Evolutionary conservation across 345 rosid species (phyloP), one percentile per base, ranked within the genome.

Genomic region (Reutealis trisperma): DNA sequence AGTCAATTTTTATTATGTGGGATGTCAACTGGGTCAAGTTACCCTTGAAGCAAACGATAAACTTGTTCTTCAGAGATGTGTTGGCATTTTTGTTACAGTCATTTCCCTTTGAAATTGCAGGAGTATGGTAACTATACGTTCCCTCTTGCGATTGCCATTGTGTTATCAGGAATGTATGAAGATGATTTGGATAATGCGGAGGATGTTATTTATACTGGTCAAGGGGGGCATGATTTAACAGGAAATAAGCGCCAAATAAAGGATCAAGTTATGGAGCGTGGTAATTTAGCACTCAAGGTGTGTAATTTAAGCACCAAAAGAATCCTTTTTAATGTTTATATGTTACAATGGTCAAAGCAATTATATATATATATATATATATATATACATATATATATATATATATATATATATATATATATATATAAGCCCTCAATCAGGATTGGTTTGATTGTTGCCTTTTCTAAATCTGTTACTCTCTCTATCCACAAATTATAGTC

Each of bases 151-250:
- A 84, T 87, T 63, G 89, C 93, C 61, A 86, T 96, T 74, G 90
- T 96, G 72, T 64, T 96, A 73, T 96, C 99, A 3, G 99, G 99
- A 75, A 87, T 90, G 92, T 96, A 96, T 47, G 97, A 96, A 79
- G 99, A 94, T 89, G 99, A 96, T 83, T 78, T 90, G 12, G 99
- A 96, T 89, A 92, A 96, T 83, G 91, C 97, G 22, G 99, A 96
- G 57, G 93, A 89, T 51, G 88, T 96, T 62, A 82, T 88, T 24
- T 96, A 96, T 79, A 96, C 99, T 76, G 98, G 99, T 24, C 97
- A 94, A 85, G 98, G 99, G 52, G 98, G 99, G 34, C 90, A 94
- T 71, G 83, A 94, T 83, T 86, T 96, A 66, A 81, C 80, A 2
- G 99, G 99, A 74, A 78, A 92, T 79, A 96, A 92, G 80, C 96